A percentile compares a stretch with the other conserved stretches of the same genome.
Conservation (phyloP, 2,329 filamentous ascomycete genomes). For the Emmonsiellopsis sp. region DNA sequence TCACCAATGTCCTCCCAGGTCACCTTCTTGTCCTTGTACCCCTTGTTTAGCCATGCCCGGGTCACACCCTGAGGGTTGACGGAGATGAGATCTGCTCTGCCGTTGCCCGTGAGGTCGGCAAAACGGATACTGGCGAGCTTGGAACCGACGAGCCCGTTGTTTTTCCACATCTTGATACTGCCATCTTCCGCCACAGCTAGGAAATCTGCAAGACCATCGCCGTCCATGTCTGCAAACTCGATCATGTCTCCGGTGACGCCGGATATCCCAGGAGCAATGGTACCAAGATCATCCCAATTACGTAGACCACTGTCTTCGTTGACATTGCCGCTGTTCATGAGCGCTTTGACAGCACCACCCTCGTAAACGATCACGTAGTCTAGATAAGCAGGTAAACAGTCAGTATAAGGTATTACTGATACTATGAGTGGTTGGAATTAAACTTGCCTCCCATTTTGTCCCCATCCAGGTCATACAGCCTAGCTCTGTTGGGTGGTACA, state of each 20-base stretch:
- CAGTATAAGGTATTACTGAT: no score
- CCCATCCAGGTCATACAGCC: not conserved
- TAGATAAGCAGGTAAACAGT: no score
- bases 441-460: not conserved
- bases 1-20: not conserved
- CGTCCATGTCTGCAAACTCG: not conserved
- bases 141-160: not conserved
- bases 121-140: not conserved
- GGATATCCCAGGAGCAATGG: not conserved
- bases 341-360: not conserved
- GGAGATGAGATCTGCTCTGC: slow-evolving; percentile 7
- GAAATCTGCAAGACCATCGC: not conserved
- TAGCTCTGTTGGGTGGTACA: not conserved
- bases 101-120: slow-evolving; percentile 7
- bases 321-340: not conserved
- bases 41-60: slow-evolving; percentile 4
- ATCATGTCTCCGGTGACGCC: not conserved
- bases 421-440: no score
- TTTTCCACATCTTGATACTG: not conserved
- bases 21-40: not conserved
- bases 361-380: slow-evolving; percentile 2
- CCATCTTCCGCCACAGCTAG: not conserved
- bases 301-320: not conserved
- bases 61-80: slow-evolving; percentile 1
- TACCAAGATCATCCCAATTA: not conserved